A percentile compares a stretch with the other conserved stretches of the same genome.
Evolutionary conservation across 2,329 filamentous ascomycete genomes (phyloP).

Genomic region (Aspergillus persii): DNA sequence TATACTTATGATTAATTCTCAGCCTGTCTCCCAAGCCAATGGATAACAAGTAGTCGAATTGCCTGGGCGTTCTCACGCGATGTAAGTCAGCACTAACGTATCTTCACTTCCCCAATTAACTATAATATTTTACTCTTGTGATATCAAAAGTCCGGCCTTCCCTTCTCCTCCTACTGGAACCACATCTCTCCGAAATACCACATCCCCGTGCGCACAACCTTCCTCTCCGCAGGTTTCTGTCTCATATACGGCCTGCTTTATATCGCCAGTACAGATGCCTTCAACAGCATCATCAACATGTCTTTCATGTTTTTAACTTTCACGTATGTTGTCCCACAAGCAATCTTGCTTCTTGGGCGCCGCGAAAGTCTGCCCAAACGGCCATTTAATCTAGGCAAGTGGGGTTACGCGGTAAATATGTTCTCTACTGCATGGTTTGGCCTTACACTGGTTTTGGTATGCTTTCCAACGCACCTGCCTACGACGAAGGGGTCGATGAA

Average conservation of each 20-base stretch:
- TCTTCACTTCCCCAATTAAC: slow-evolving; percentile 18
- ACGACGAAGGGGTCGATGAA: slow-evolving; percentile 48
- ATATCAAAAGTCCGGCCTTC: slow-evolving; percentile 15
- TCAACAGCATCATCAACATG: slow-evolving; percentile 42
- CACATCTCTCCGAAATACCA: slow-evolving; percentile 13
- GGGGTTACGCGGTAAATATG: slow-evolving; percentile 40
- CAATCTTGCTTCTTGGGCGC: slow-evolving; percentile 42
- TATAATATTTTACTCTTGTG: slow-evolving; percentile 25
- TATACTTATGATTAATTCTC: not conserved
- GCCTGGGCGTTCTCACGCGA: slow-evolving; percentile 9
- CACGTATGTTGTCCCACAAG: slow-evolving; percentile 44
- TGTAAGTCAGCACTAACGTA: slow-evolving; percentile 15
- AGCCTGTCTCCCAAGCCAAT: slow-evolving; percentile 4
- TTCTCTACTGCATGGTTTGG: slow-evolving; percentile 46
- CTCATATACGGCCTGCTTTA: slow-evolving; percentile 39
- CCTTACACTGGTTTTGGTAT: slow-evolving; percentile 47
- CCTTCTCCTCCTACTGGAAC: slow-evolving; percentile 14
- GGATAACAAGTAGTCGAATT: slow-evolving; percentile 6
- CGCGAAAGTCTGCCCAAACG: slow-evolving; percentile 19
- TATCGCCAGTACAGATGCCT: slow-evolving; percentile 36
- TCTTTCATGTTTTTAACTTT: slow-evolving; percentile 35
- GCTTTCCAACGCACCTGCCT: slow-evolving; percentile 43
- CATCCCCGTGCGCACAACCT: slow-evolving; percentile 42
- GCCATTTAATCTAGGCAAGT: slow-evolving; percentile 30
- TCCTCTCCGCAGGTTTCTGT: slow-evolving; percentile 44